A percentile compares a stretch with the other conserved stretches of the same genome.
These are phyloP conservation scores for Vanilla planifolia DNA, from an alignment of 106 monocot genomes.

Conservation along the genomic window DNA sequence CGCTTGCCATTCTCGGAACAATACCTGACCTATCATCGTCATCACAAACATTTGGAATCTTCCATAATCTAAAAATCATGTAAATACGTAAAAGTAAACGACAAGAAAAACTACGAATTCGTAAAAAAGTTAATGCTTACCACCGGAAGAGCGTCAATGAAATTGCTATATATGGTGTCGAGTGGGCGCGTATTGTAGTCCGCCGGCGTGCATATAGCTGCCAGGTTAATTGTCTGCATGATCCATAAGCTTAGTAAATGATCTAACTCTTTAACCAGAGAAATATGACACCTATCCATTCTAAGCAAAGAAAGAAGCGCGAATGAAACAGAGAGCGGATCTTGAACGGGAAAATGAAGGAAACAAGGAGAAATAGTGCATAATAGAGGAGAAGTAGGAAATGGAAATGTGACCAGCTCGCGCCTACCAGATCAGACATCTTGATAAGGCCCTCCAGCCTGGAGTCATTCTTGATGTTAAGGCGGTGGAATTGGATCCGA, in stretches of 20 bases:
- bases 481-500: conserved; percentile 67
- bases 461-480: conserved; percentile 78
- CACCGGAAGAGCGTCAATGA: conserved; percentile 74
- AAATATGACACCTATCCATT: neutral
- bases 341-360: neutral
- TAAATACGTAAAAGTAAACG: neutral
- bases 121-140: conserved; percentile 16
- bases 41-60: neutral
- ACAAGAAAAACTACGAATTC: neutral
- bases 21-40: conserved; percentile 48
- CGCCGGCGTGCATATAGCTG: conserved; percentile 73
- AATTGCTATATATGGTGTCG: conserved; percentile 76
- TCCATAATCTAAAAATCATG: neutral
- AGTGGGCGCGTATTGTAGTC: conserved; percentile 76
- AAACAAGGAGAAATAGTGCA: neutral
- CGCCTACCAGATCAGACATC: conserved; percentile 50
- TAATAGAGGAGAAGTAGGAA: neutral
- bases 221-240: conserved; percentile 58
- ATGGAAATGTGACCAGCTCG: neutral
- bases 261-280: neutral
- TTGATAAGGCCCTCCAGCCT: conserved; percentile 76
- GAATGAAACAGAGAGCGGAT: conserved; percentile 1
- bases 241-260: neutral
- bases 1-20: conserved; percentile 61
- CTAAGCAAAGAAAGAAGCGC: neutral